Percentiles rank a stretch among this genome's conserved stretches.
Conservation (phyloP, 176 grass and related monocot species). For the Puccinellia tenuiflora region DNA sequence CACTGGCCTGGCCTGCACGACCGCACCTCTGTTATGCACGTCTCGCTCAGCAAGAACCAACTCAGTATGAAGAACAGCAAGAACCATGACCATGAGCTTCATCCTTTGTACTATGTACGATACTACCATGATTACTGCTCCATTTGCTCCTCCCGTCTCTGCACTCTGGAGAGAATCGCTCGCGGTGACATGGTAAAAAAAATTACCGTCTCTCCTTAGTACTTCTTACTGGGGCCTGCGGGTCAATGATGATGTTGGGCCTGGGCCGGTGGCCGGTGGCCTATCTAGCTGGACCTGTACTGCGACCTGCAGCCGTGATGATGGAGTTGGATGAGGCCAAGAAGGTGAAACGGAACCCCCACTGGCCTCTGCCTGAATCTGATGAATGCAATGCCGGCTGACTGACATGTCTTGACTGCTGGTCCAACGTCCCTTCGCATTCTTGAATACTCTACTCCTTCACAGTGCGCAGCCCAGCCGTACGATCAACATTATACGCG, state of each 20-base stretch:
- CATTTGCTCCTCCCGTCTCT: background rate
- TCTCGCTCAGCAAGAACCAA: too few species aligned
- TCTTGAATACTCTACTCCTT: background rate
- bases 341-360: background rate
- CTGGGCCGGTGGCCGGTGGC: background rate
- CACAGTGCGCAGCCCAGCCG: background rate
- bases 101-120: background rate
- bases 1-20: too few species aligned
- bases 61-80: too few species aligned
- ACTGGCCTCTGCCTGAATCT: background rate
- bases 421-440: background rate
- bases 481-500: background rate
- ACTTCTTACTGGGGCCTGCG: background rate
- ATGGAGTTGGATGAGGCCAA: background rate
- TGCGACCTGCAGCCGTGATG: background rate
- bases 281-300: background rate
- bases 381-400: background rate
- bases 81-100: background rate
- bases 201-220: background rate
- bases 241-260: background rate
- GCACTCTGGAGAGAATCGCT: background rate
- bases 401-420: conserved; percentile 4
- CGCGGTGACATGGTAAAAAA: background rate
- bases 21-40: background rate
- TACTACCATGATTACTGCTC: background rate